Conservation (phyloP, 148 eudicot genomes). For the Camellia japonica region DNA sequence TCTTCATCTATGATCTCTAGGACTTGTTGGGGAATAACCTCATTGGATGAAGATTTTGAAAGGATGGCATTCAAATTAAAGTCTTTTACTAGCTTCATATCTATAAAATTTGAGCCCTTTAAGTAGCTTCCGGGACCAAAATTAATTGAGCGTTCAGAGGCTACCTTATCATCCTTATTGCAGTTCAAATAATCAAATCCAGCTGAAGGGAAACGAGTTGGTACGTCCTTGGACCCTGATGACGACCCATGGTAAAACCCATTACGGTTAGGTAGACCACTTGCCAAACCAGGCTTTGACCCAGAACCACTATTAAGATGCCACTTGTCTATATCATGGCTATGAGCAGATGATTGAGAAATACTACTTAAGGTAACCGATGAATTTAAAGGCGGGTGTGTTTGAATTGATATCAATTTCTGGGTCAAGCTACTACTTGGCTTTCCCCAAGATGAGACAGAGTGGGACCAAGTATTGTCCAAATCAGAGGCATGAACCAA, state of each 20-base stretch:
- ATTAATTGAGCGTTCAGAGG: conserved; percentile 20
- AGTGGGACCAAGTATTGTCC: conserved; percentile 46
- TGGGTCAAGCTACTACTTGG: conserved; percentile 29
- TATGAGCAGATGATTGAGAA: conserved; percentile 35
- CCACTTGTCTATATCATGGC: conserved; percentile 41
- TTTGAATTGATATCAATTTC: conserved; percentile 36
- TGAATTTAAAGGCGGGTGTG: conserved; percentile 30
- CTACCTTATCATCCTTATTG: conserved; percentile 36
- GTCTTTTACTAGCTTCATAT: conserved; percentile 42
- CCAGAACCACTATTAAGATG: conserved; percentile 31
- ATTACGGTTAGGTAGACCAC: conserved; percentile 27
- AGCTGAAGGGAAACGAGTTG: conserved; percentile 26
- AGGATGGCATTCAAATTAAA: conserved; percentile 52
- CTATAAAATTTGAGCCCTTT: conserved; percentile 25
- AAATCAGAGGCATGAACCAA: conserved; percentile 36
- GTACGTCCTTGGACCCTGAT: conserved; percentile 32
- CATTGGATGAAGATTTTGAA: conserved; percentile 31
- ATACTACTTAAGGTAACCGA: conserved; percentile 31
- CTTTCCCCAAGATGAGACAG: conserved; percentile 43
- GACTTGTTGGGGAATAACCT: conserved; percentile 26
- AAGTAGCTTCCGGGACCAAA: conserved; percentile 29
- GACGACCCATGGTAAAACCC: conserved; percentile 52
- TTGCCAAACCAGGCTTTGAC: conserved; percentile 30
- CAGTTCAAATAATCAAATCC: conserved; percentile 42
- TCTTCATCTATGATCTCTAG: conserved; percentile 25